Evolutionary conservation across 163 green algal species (phyloP).

Genomic region (Scenedesmus sp.): DNA sequence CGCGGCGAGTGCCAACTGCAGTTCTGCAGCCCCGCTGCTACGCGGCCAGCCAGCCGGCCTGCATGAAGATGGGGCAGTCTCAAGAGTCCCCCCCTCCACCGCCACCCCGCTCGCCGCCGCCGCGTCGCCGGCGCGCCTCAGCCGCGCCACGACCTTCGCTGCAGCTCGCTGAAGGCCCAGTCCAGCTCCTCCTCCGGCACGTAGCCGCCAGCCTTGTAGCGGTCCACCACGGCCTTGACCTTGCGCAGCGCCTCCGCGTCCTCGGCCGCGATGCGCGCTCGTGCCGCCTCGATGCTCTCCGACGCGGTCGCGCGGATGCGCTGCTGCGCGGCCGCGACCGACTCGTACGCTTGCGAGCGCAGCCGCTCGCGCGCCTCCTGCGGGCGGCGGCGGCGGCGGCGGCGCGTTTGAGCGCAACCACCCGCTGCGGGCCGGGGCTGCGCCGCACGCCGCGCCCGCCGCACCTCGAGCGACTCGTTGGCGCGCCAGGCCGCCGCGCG

Average conservation of each 20-base stretch:
- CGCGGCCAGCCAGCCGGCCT: too few species aligned
- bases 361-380: conserved; percentile 51
- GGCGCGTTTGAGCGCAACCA: background rate
- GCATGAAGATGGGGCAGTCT: too few species aligned
- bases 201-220: conserved; percentile 39
- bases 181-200: conserved; percentile 42
- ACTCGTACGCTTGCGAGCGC: conserved; percentile 9
- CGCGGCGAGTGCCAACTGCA: too few species aligned
- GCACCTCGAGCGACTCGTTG: conserved; percentile 42
- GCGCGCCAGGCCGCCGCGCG: conserved; percentile 7
- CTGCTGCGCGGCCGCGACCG: background rate
- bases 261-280: conserved; percentile 33
- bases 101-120: too few species aligned
- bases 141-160: conserved; percentile 14
- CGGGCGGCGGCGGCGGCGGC: background rate
- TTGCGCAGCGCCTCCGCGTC: conserved; percentile 30
- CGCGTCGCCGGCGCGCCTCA: background rate
- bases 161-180: conserved; percentile 41
- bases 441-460: conserved; percentile 1
- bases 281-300: conserved; percentile 41
- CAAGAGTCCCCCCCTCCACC: too few species aligned
- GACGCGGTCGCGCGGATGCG: conserved; percentile 3
- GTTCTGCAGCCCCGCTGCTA: too few species aligned
- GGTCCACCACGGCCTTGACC: conserved; percentile 29
- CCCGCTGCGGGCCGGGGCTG: background rate